Conservation (phyloP, 2,329 filamentous ascomycete species). For the Fusarium tanahbumbuense region DNA sequence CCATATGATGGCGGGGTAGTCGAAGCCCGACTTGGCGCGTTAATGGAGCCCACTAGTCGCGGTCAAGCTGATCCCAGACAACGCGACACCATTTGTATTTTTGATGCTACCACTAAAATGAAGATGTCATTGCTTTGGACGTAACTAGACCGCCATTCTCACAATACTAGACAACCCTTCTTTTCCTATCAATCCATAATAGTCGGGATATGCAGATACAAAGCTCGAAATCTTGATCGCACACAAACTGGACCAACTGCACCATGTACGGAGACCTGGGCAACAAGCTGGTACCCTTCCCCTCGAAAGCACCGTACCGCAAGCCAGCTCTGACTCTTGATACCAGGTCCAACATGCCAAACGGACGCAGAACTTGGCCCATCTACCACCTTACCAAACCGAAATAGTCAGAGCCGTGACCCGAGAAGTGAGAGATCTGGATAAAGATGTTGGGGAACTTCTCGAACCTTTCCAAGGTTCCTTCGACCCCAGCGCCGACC, state of each 20-base stretch:
- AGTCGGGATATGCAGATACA: neutral
- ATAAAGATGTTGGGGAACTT: constrained; percentile 83
- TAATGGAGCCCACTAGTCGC: constrained; percentile 26
- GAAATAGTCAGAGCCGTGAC: constrained; percentile 89
- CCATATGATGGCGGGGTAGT: constrained; percentile 47
- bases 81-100: constrained; percentile 31
- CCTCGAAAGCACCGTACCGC: neutral
- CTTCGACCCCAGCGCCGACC: constrained; percentile 86
- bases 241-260: constrained; percentile 10
- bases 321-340: constrained; percentile 16
- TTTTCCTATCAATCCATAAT: neutral
- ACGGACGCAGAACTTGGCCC: constrained; percentile 85
- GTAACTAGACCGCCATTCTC: constrained; percentile 2
- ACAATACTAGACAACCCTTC: neutral
- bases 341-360: constrained; percentile 92
- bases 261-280: constrained; percentile 89
- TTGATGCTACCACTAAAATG: constrained; percentile 6
- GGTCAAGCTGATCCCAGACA: constrained; percentile 14
- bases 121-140: constrained; percentile 14
- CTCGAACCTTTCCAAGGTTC: constrained; percentile 85
- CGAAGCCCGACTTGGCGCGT: constrained; percentile 15
- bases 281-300: constrained; percentile 76
- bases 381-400: constrained; percentile 91
- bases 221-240: neutral
- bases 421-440: constrained; percentile 91